Evolutionary conservation across 129 eudicot genomes (phyloP).

Genomic region (Helianthus tuberosus): DNA sequence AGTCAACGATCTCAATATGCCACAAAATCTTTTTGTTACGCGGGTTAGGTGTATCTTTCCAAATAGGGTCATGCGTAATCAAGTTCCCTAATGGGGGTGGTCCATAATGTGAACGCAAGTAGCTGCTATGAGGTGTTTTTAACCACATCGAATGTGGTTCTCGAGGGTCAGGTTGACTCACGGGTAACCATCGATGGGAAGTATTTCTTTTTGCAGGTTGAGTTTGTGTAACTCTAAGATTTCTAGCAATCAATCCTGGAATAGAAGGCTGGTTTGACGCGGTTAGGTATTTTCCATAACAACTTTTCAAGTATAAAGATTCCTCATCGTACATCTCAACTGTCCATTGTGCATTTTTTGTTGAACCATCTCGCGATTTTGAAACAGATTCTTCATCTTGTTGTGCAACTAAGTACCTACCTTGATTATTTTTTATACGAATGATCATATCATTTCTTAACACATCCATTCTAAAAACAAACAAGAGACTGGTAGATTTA

Average conservation of each 20-base stretch:
- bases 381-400: slow-evolving; percentile 43
- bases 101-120: slow-evolving; percentile 39
- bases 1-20: slow-evolving; percentile 42
- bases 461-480: slow-evolving; percentile 32
- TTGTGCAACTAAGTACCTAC: slow-evolving; percentile 46
- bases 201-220: slow-evolving; percentile 34
- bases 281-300: slow-evolving; percentile 54
- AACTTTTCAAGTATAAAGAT: slow-evolving; percentile 40
- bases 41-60: slow-evolving; percentile 5
- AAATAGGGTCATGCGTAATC: slow-evolving; percentile 45
- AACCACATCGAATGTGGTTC: slow-evolving; percentile 25
- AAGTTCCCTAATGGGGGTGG: slow-evolving; percentile 37
- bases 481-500: slow-evolving; percentile 20
- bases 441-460: slow-evolving; percentile 31
- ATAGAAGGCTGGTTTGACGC: slow-evolving; percentile 56
- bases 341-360: slow-evolving; percentile 52
- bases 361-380: slow-evolving; percentile 38
- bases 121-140: slow-evolving; percentile 39
- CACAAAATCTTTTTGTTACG: slow-evolving; percentile 36
- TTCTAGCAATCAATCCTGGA: slow-evolving; percentile 41
- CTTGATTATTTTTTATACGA: slow-evolving; percentile 35
- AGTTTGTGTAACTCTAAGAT: slow-evolving; percentile 38
- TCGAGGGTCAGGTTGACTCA: slow-evolving; percentile 1
- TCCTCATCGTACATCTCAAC: slow-evolving; percentile 41
- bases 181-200: slow-evolving; percentile 38